Base-by-base conservation (phyloP, 1,284 basidiomycete species). In the Phellopilus nigrolimitatus region DNA sequence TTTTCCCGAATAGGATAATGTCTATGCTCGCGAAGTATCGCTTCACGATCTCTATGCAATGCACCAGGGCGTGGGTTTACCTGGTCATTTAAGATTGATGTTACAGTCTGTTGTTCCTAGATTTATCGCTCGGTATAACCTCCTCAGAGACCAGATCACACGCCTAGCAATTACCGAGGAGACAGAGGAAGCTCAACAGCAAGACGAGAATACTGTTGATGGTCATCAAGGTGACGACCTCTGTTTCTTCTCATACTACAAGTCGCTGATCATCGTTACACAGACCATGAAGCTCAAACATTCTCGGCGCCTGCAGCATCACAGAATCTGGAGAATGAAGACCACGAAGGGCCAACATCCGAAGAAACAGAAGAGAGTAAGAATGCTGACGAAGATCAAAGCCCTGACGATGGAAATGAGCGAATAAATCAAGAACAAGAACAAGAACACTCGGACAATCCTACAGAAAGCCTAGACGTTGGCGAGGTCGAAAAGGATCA, bases 11-110 rank as follows among this genome's bases (percentile, higher is more conserved):
- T 53, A 89, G 86, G 87, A 89, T 62, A 86, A 88, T 60, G 67
- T 80, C n/a, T 79, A 83, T 63, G 72, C 80, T 8, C 80, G 79
- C 46, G 83, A 87, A 67, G 71, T 85, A 50, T 80, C 80, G 45
- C 66, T 89, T 48, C 84, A 89, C 61, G 85, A 89, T 58, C 68
- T 89, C 49, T 81, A 82, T 61, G 68, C 82, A 31, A 67, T 89
- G 34, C 85, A 88, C 62, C 82, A 86, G 58, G 80, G 76, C 49
- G 75, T 78, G 62, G 76, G 76, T 58, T 62, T 84, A 49, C 57
- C 67, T 56, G 87, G 86, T 17, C 81, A 83, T 12, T 72, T 89
- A 49, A 80, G 81, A 47, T 67, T 88, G 47, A 73, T 71, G 47
- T 64, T 89, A 42, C 75, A 72, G 50, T 64, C 72, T 1, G 61